Base-by-base conservation (phyloP, 495 filamentous ascomycete genomes). In the Daldinia bambusicola region DNA sequence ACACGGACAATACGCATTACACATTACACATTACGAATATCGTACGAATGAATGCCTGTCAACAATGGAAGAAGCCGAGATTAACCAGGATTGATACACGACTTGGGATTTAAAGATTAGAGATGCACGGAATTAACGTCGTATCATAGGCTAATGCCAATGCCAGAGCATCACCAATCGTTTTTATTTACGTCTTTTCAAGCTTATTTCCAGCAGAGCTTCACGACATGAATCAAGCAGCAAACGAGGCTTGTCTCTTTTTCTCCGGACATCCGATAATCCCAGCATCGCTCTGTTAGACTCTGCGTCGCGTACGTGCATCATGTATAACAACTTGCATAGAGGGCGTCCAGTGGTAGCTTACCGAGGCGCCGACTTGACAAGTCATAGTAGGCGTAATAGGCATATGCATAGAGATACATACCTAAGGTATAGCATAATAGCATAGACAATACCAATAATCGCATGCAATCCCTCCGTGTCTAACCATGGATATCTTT, bases 241-340 rank as follows among this genome's bases (percentile, higher is more conserved):
- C 26, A 26, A 57, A 14, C 32, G 18, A 16, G 32, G 32, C 34
- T 40, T 26, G 26, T 26, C 34, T 36, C 55, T 18, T 36, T 18
- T 16, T 57, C 37, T 26, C 36, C 55, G 55, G 55, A 57, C 55
- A 57, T 57, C 55, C 55, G 55, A 38, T 18, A 40, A 41, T n/a
- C 50, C 30, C 22, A 48, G 18, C 9, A 20, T 48, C n/a, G 40
- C 26, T 26, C 3, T 36, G 9, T 10, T 10, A 48, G 8, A 18
- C 43, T 10, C 18, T 48, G 43, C 43, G 20, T 48, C 43, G 43
- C 18, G 18, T 48, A 48, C 43, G 20, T 48, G 43, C 43, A 48
- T 48, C 43, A 48, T 48, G 18, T 48, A 48, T 48, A 48, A 22
- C 4, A 48, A 48, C 43, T 22, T 48, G 43, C 43, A 48, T 48